These are phyloP conservation scores for Termitomyces sp. DNA, from an alignment of 768 basidiomycete species.

Conservation along the genomic window DNA sequence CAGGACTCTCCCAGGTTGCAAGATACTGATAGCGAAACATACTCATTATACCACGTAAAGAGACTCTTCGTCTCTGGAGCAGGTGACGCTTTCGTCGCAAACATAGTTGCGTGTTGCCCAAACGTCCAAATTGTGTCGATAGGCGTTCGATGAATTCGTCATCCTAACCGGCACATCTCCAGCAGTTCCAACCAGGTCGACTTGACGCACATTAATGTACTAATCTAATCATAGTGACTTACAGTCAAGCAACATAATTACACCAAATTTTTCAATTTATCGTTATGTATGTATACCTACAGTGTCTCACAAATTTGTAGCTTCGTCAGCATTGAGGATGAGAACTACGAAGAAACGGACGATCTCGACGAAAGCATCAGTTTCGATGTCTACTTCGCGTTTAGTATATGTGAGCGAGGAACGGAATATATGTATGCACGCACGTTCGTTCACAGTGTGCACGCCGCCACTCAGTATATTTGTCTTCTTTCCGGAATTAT, in stretches of 20 bases:
- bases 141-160: not conserved
- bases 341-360: conserved; percentile 64
- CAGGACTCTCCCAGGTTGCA: not conserved
- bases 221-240: not conserved
- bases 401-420: not conserved
- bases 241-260: not conserved
- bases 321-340: conserved; percentile 68
- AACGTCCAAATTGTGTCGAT: not conserved
- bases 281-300: too few relatives aligned
- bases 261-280: not conserved
- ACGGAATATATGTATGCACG: conserved; percentile 16
- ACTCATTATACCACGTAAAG: conserved; percentile 3
- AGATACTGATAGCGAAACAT: not conserved
- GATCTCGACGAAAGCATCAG: conserved; percentile 55
- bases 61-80: conserved; percentile 4
- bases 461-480: conserved; percentile 35
- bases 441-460: conserved; percentile 77
- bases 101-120: conserved; percentile 8
- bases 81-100: conserved; percentile 7
- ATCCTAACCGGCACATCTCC: not conserved
- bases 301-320: conserved; percentile 15
- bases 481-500: conserved; percentile 30
- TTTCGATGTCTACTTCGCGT: conserved; percentile 37
- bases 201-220: not conserved
- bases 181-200: too few relatives aligned